A percentile compares a stretch with the other conserved stretches of the same genome.
Conservation (phyloP, 2,329 filamentous ascomycete genomes). For the Biscogniauxia sp. region DNA sequence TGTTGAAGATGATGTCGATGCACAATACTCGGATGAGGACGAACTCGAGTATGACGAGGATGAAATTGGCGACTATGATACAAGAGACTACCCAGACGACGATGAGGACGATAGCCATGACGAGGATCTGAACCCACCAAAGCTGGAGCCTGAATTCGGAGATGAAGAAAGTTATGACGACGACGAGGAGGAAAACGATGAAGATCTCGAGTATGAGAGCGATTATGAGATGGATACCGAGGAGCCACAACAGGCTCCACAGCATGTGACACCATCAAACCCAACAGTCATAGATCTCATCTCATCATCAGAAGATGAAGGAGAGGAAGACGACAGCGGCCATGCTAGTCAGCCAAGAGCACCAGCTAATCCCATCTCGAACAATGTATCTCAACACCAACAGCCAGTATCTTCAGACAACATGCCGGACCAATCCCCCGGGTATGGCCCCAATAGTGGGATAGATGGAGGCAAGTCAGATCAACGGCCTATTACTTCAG, state of each 20-base stretch:
- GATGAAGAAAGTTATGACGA: slow-evolving; percentile 27
- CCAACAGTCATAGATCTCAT: slow-evolving; percentile 27
- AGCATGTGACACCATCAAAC: slow-evolving; percentile 9
- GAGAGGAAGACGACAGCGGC: slow-evolving; percentile 13
- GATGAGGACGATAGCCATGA: slow-evolving; percentile 34
- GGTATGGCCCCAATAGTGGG: slow-evolving; percentile 7
- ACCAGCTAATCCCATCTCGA: neutral
- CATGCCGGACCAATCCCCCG: neutral
- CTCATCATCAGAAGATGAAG: slow-evolving; percentile 26
- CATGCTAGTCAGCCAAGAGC: slow-evolving; percentile 2
- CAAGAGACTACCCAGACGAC: slow-evolving; percentile 31
- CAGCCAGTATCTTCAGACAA: neutral
- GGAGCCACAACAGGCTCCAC: slow-evolving; percentile 9
- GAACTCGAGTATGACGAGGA: slow-evolving; percentile 30
- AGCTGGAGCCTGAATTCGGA: slow-evolving; percentile 30
- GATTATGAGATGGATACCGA: slow-evolving; percentile 23
- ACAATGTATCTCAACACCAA: neutral
- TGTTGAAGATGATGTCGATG: slow-evolving; percentile 26
- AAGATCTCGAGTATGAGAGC: slow-evolving; percentile 16
- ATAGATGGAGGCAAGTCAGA: slow-evolving; percentile 7
- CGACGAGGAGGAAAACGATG: slow-evolving; percentile 18
- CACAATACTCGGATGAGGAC: slow-evolving; percentile 29
- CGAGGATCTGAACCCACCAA: slow-evolving; percentile 24
- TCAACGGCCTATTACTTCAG: neutral
- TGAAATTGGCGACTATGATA: slow-evolving; percentile 34